Conservation (phyloP, 192 early-diverging fungal genomes). For the Podila verticillata region DNA sequence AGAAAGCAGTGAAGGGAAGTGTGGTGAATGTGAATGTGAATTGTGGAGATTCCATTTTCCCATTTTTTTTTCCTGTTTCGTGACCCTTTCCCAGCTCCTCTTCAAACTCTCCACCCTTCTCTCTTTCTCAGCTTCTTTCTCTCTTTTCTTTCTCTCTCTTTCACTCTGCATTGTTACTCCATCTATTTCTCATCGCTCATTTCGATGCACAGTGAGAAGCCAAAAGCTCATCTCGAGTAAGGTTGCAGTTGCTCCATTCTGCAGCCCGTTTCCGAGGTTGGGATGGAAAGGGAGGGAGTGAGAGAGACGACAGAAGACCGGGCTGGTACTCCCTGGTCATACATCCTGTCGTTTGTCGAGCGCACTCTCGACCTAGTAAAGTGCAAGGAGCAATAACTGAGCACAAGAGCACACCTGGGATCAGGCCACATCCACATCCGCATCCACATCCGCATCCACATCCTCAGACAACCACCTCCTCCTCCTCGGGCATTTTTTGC, state of each 20-base stretch:
- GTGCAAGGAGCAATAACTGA: no score
- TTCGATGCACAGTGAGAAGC: neutral
- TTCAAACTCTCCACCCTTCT: neutral
- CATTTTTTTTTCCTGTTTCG: neutral
- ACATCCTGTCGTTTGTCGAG: no score
- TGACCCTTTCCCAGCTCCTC: neutral
- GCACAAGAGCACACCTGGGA: no score
- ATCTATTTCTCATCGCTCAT: neutral
- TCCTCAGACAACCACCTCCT: neutral
- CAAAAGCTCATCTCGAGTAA: neutral
- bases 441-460: neutral
- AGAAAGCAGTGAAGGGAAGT: neutral
- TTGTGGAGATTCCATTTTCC: neutral
- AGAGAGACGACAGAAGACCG: no score
- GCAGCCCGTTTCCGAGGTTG: neutral
- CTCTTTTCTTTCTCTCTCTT: neutral
- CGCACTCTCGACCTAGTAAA: no score
- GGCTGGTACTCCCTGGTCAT: no score
- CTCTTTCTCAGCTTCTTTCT: neutral
- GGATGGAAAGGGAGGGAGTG: no score
- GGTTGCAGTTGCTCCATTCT: neutral
- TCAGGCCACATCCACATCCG: neutral
- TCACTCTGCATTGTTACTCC: no score
- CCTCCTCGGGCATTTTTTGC: no score
- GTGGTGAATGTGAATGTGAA: neutral